Percentiles rank a stretch among this genome's conserved stretches.
phyloP scores from a whole-genome alignment of 202 grass and related monocot genomes.

The Musa balbisiana region DNA sequence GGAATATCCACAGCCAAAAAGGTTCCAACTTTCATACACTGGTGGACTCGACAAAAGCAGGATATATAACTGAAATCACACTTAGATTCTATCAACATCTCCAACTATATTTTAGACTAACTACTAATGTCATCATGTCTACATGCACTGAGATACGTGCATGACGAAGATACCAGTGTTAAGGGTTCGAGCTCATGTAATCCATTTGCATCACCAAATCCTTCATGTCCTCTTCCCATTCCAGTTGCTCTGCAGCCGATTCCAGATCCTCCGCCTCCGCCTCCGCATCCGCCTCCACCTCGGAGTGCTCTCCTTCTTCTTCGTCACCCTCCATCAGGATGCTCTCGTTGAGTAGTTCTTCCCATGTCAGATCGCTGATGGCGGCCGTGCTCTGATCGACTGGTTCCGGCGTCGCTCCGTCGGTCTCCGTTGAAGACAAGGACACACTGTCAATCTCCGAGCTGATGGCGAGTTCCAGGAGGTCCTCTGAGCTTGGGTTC shows the following conservation, averaged over 20 bases:
- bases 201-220: constrained; percentile 40
- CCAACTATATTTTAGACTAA: too few species aligned
- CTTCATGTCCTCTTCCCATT: constrained; percentile 36
- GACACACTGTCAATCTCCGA: constrained; percentile 27
- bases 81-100: too few species aligned
- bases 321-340: background rate
- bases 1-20: too few species aligned
- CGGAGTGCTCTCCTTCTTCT: constrained; percentile 27
- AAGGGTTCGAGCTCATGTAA: constrained; percentile 14
- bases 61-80: too few species aligned
- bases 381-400: background rate
- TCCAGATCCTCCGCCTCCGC: constrained; percentile 35
- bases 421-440: constrained; percentile 14
- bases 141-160: background rate
- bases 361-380: constrained; percentile 47
- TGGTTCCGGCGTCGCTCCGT: background rate
- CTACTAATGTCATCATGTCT: too few species aligned
- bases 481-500: background rate
- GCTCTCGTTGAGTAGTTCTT: constrained; percentile 30
- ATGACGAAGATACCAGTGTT: background rate
- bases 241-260: constrained; percentile 18
- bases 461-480: background rate
- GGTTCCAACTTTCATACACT: too few species aligned
- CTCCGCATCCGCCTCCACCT: too few species aligned
- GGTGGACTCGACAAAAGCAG: too few species aligned